These are phyloP conservation scores for Pseudoperonospora humuli DNA, from an alignment of 352 stramenopile species.

Conservation along the genomic window DNA sequence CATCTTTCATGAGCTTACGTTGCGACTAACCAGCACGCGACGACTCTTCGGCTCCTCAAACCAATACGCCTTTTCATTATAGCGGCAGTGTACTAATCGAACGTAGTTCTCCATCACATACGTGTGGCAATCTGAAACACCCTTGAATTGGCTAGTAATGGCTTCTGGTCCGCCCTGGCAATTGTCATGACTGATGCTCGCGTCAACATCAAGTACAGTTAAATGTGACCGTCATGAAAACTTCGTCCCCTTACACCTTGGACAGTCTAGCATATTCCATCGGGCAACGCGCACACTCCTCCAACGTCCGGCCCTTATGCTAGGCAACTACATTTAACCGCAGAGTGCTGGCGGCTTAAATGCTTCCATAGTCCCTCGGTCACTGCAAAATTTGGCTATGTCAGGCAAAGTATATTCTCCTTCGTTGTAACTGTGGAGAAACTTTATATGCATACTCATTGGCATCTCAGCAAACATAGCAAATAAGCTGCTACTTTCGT, in stretches of 20 bases:
- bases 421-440: constrained; percentile 1
- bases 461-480: constrained; percentile 6
- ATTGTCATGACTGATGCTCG: not conserved
- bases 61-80: not conserved
- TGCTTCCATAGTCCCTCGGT: constrained; percentile 3
- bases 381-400: constrained; percentile 5
- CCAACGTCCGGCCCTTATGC: constrained; percentile 2
- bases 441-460: constrained; percentile 1
- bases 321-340: constrained; percentile 6
- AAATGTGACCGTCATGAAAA: constrained; percentile 1
- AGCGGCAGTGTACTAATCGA: constrained; percentile 1
- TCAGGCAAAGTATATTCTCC: constrained; percentile 1
- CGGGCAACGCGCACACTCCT: not conserved
- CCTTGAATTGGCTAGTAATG: not conserved
- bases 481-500: constrained; percentile 9
- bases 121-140: not conserved
- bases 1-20: not conserved
- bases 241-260: not conserved
- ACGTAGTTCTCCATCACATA: not conserved
- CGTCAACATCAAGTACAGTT: not conserved
- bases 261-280: constrained; percentile 1
- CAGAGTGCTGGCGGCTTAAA: constrained; percentile 11
- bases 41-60: not conserved
- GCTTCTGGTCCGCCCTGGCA: not conserved
- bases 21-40: not conserved